A percentile compares a stretch with the other conserved stretches of the same genome.
These are phyloP conservation scores for Protomyces lactucae-debilis DNA, from an alignment of 1,139 yeast genomes.

Conservation along the genomic window DNA sequence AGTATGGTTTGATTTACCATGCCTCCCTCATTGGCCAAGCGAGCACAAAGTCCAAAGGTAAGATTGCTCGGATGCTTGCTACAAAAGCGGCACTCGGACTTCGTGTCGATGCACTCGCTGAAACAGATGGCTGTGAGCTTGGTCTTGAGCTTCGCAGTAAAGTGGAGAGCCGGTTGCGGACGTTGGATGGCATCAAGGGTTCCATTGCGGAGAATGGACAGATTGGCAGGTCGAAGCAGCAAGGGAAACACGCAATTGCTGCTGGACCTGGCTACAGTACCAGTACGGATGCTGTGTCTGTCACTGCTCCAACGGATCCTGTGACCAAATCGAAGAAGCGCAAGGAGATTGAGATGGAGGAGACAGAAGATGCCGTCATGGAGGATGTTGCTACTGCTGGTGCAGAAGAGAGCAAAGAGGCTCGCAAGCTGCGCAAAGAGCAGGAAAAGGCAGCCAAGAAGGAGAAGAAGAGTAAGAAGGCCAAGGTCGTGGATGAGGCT, in stretches of 20 bases:
- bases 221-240: constrained; percentile 37
- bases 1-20: constrained; percentile 95
- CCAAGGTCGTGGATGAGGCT: constrained; percentile 35
- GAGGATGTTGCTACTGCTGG: constrained; percentile 35
- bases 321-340: constrained; percentile 35
- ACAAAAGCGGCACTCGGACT: constrained; percentile 96
- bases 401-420: constrained; percentile 43
- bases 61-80: constrained; percentile 96
- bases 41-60: constrained; percentile 93
- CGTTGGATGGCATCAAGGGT: constrained; percentile 78
- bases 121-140: constrained; percentile 88
- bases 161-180: constrained; percentile 91
- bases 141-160: constrained; percentile 89
- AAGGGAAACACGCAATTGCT: constrained; percentile 72
- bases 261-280: constrained; percentile 88
- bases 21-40: constrained; percentile 97
- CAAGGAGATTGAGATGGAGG: constrained; percentile 35
- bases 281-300: constrained; percentile 68
- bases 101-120: constrained; percentile 94
- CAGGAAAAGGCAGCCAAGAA: constrained; percentile 31
- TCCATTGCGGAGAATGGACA: constrained; percentile 34
- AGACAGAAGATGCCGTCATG: constrained; percentile 34
- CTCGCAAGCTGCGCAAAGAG: constrained; percentile 37
- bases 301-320: constrained; percentile 35
- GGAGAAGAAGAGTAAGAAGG: constrained; percentile 34